Percentiles rank a stretch among this genome's conserved stretches.
Evolutionary conservation across 331 rosid species (phyloP).

Genomic region (Saraca asoca): DNA sequence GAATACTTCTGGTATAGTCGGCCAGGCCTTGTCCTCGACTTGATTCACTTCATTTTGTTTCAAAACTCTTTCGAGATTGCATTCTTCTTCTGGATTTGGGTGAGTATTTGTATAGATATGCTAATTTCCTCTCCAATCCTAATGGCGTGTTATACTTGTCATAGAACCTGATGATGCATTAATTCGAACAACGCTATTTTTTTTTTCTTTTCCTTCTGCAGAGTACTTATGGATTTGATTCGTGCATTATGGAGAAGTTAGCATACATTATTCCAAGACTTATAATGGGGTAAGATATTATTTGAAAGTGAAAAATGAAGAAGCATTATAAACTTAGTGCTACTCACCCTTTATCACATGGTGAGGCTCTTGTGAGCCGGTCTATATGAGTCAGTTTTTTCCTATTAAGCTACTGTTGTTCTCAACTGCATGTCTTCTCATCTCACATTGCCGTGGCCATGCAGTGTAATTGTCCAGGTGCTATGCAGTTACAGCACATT

Average conservation of each 20-base stretch:
- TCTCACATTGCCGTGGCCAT: slow-evolving; percentile 24
- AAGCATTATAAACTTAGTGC: slow-evolving; percentile 4
- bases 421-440: not conserved
- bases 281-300: slow-evolving; percentile 67
- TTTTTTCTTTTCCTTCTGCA: slow-evolving; percentile 39
- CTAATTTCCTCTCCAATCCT: too few relatives aligned
- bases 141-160: not conserved
- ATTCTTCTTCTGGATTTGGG: slow-evolving; percentile 94
- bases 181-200: slow-evolving; percentile 3
- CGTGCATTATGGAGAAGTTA: slow-evolving; percentile 84
- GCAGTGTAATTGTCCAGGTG: slow-evolving; percentile 81
- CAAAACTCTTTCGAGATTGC: slow-evolving; percentile 95
- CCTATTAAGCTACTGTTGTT: too few relatives aligned
- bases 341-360: not conserved
- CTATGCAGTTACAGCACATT: slow-evolving; percentile 86
- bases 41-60: slow-evolving; percentile 91
- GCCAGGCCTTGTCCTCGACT: slow-evolving; percentile 60
- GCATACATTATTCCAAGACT: slow-evolving; percentile 67
- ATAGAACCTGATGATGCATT: not conserved
- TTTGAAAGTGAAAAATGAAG: slow-evolving; percentile 12
- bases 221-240: slow-evolving; percentile 72
- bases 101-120: slow-evolving; percentile 29
- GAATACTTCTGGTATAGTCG: slow-evolving; percentile 68
- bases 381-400: too few relatives aligned
- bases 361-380: too few relatives aligned